Conservation (phyloP, 2,329 filamentous ascomycete genomes). For the Sphaerulina populicola region DNA sequence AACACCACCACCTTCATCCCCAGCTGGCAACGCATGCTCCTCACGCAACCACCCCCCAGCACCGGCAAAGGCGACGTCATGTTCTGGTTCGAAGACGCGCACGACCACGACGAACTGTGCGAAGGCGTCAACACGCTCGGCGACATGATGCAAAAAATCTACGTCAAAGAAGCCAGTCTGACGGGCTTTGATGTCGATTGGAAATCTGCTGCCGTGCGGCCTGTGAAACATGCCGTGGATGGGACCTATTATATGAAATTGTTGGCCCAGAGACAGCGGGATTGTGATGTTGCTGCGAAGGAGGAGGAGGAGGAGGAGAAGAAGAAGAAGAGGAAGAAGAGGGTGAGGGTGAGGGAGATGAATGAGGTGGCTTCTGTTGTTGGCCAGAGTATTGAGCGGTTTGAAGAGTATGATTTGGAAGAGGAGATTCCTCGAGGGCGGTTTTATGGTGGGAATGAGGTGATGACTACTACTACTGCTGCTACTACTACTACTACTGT, state of each 20-base stretch:
- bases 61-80: constrained; percentile 16
- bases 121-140: constrained; percentile 16
- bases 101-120: constrained; percentile 16
- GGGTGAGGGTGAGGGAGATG: not conserved
- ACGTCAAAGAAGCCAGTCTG: constrained; percentile 12
- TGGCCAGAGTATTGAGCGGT: not conserved
- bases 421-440: not conserved
- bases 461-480: no score
- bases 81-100: constrained; percentile 18
- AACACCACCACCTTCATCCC: constrained; percentile 6
- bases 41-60: constrained; percentile 14
- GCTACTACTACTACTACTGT: not conserved
- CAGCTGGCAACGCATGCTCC: constrained; percentile 19
- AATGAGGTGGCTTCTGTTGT: no score
- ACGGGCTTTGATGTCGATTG: constrained; percentile 10
- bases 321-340: no score
- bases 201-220: constrained; percentile 10
- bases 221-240: constrained; percentile 17
- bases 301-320: no score
- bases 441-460: no score
- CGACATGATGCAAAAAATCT: constrained; percentile 16
- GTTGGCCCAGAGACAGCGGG: constrained; percentile 9
- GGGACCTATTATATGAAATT: constrained; percentile 15
- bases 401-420: not conserved
- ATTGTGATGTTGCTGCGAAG: not conserved